phyloP scores from a whole-genome alignment of 345 rosid genomes.

The Citrus inodora region DNA sequence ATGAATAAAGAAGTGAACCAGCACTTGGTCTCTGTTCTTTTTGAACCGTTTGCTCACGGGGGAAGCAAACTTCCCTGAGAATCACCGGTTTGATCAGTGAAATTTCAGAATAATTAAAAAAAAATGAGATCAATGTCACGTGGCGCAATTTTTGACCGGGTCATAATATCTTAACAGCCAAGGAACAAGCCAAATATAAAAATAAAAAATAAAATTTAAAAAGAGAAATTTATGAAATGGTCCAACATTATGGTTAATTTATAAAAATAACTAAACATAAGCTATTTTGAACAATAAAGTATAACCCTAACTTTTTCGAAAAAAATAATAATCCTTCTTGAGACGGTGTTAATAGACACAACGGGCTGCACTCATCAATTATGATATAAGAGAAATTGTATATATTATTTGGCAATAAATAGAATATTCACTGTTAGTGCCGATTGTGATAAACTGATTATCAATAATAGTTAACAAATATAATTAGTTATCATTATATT shows the following conservation, averaged over 20 bases:
- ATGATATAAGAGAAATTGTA: too few relatives aligned
- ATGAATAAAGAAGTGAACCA: not conserved
- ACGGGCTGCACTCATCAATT: not conserved
- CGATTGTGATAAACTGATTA: too few relatives aligned
- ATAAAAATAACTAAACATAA: not conserved
- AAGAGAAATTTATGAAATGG: not conserved
- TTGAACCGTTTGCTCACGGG: not conserved
- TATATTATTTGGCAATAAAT: too few relatives aligned
- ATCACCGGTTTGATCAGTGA: not conserved
- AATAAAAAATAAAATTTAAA: not conserved
- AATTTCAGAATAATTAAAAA: not conserved
- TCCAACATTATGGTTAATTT: not conserved
- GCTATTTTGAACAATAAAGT: not conserved
- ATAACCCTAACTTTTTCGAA: too few relatives aligned
- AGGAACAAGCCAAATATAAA: slow-evolving; percentile 3
- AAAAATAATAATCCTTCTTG: too few relatives aligned
- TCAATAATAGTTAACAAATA: too few relatives aligned
- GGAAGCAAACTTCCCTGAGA: not conserved
- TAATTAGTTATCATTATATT: too few relatives aligned
- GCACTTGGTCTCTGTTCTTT: not conserved
- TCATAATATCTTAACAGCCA: slow-evolving; percentile 18
- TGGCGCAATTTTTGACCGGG: slow-evolving; percentile 15
- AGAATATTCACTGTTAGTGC: too few relatives aligned
- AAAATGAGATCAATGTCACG: slow-evolving; percentile 1
- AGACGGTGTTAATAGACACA: not conserved